Evolutionary conservation across 257 asterid genomes (phyloP).

Genomic region (Coffea canephora): DNA sequence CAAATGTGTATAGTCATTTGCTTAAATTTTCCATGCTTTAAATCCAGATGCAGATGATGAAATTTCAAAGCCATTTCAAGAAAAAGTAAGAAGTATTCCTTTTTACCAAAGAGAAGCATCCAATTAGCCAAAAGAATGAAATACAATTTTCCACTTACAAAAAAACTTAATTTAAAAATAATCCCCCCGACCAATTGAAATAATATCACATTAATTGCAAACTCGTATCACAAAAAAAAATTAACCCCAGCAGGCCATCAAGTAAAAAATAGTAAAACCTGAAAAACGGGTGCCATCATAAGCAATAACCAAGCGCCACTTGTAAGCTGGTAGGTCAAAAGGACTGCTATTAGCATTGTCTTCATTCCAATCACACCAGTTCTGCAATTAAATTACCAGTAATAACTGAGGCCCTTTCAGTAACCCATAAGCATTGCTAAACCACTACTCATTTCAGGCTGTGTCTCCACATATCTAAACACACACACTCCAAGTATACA

Average conservation of each 20-base stretch:
- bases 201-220: neutral
- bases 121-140: neutral
- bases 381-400: slow-evolving; percentile 8
- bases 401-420: neutral
- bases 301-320: slow-evolving; percentile 80
- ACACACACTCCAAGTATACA: neutral
- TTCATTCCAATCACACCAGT: neutral
- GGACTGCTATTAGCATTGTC: slow-evolving; percentile 6
- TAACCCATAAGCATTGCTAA: neutral
- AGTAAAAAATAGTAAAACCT: slow-evolving; percentile 37
- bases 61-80: slow-evolving; percentile 5
- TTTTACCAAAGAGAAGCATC: neutral
- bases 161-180: too few species aligned
- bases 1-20: neutral
- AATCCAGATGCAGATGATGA: neutral
- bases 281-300: slow-evolving; percentile 87
- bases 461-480: neutral
- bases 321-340: slow-evolving; percentile 38
- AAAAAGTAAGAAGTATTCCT: neutral
- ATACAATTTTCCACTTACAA: neutral
- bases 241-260: neutral
- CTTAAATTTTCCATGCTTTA: neutral
- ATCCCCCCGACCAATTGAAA: neutral
- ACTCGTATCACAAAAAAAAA: neutral
- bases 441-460: neutral